Base-by-base conservation (phyloP, 371 early-diverging fungal genomes). In the Quaeritorhiza haematococci region DNA sequence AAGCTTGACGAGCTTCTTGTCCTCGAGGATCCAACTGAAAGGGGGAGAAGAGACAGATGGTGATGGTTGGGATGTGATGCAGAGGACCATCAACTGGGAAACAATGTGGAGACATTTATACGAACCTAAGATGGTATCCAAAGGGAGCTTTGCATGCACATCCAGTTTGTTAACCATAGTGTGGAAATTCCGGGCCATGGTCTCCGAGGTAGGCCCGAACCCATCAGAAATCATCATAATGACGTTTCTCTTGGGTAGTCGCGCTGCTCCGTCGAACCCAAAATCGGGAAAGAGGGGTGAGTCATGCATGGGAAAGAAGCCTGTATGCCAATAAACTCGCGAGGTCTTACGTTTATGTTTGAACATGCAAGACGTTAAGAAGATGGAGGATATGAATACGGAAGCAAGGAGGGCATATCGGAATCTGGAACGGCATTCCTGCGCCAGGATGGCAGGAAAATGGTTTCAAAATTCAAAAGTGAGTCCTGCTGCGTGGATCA, bases 141-240 rank as follows among this genome's bases (percentile, higher is more conserved):
- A 71, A 0, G 92, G 86, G 33, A 84, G 73, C 62, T 66, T 47
- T 3, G 46, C 15, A 38, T 66, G 66, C 23, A 69, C 68, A 3
- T 80, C 57, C 8, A 76, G 44, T 19, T 76, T 66, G 58, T 84
- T 65, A n/a, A 74, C 64, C 58, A 79, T 83, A 42, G 80, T 78
- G 50, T 84, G 66, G 68, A 78, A 94, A 51, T 85, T 83, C 42
- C 94, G 80, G 6, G 90, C 93, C 52, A 90, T 83, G 0, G 94
- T 89, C 63, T 93, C 87, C 0, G 92, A 91, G 13, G 96, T 92
- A n/a, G 94, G 94, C 0, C 96, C 94, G 64, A 92, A 89, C 26
- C 72, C 94, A 62, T 96, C 96, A 27, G 91, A 89, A 19, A 96
- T 82, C 92, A 94, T 89, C 77, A 94, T 71, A 52, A 96, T 92